Evolutionary conservation across 2,329 filamentous ascomycete genomes (phyloP).

Genomic region (Fusarium sp.): DNA sequence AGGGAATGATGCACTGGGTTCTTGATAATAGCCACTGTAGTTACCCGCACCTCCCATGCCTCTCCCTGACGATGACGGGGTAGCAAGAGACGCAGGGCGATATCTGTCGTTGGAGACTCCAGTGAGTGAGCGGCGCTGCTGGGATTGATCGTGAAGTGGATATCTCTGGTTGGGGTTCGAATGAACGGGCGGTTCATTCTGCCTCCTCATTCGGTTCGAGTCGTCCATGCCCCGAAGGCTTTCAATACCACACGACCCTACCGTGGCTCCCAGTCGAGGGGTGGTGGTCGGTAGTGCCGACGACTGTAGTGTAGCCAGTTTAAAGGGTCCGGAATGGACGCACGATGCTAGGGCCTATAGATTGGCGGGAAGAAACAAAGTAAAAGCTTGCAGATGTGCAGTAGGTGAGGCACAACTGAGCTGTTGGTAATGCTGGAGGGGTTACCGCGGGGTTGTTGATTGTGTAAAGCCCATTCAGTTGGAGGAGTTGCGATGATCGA

Average conservation of each 20-base stretch:
- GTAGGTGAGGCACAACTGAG: conserved; percentile 21
- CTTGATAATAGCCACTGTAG: conserved; percentile 72
- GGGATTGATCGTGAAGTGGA: conserved; percentile 63
- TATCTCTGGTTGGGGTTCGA: conserved; percentile 69
- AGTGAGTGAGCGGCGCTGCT: conserved; percentile 57
- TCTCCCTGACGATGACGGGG: conserved; percentile 62
- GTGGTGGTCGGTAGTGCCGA: conserved; percentile 67
- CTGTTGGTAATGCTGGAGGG: conserved; percentile 42
- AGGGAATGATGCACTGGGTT: conserved; percentile 65
- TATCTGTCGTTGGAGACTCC: conserved; percentile 58
- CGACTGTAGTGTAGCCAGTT: conserved; percentile 47
- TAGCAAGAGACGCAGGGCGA: conserved; percentile 64
- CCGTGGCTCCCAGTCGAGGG: conserved; percentile 72
- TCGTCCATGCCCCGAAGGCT: conserved; percentile 80
- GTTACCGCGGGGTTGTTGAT: conserved; percentile 48
- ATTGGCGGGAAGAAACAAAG: conserved; percentile 16
- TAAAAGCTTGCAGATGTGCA: conserved; percentile 11
- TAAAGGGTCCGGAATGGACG: conserved; percentile 30
- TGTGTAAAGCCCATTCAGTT: conserved; percentile 41
- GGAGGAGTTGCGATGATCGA: conserved; percentile 46
- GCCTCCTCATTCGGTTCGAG: conserved; percentile 78
- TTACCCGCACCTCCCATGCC: conserved; percentile 69
- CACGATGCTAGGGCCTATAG: conserved; percentile 18
- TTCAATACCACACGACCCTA: conserved; percentile 66
- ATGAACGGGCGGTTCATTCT: conserved; percentile 78